phyloP scores from a whole-genome alignment of 2,329 filamentous ascomycete genomes.

The Lachnellula suecica region DNA sequence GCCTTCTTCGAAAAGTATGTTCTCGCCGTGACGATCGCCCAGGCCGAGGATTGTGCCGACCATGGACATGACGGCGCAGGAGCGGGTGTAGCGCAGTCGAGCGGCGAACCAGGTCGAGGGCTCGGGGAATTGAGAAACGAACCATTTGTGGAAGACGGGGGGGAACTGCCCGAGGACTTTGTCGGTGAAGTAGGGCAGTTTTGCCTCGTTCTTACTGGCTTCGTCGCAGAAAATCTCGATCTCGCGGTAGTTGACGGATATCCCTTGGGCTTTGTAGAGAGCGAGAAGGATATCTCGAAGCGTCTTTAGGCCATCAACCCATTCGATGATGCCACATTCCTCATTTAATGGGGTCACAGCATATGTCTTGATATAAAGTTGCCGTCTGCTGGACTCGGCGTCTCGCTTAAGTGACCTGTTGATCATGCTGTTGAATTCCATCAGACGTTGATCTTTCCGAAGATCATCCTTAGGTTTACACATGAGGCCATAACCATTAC shows the following conservation, averaged over 20 bases:
- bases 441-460: slow-evolving; percentile 93
- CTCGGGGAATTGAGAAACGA: slow-evolving; percentile 90
- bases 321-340: slow-evolving; percentile 96
- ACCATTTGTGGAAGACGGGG: slow-evolving; percentile 89
- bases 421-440: slow-evolving; percentile 99
- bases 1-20: slow-evolving; percentile 90
- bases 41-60: slow-evolving; percentile 91
- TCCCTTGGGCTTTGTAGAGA: slow-evolving; percentile 73
- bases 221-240: slow-evolving; percentile 65
- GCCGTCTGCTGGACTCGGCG: slow-evolving; percentile 83
- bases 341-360: slow-evolving; percentile 96
- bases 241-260: slow-evolving; percentile 67
- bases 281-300: slow-evolving; percentile 85
- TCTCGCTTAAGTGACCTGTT: slow-evolving; percentile 92
- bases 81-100: slow-evolving; percentile 84
- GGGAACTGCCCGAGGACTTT: slow-evolving; percentile 67
- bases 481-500: slow-evolving; percentile 81
- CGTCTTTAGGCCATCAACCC: slow-evolving; percentile 95
- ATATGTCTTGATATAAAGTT: slow-evolving; percentile 95
- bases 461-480: slow-evolving; percentile 99
- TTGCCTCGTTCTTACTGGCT: slow-evolving; percentile 55
- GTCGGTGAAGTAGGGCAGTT: slow-evolving; percentile 71
- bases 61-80: slow-evolving; percentile 99
- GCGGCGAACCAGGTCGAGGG: slow-evolving; percentile 91
- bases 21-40: slow-evolving; percentile 95